Percentiles rank a stretch among this genome's conserved stretches.
Conservation (phyloP, 2,329 filamentous ascomycete genomes). For the Mollisiaceae sp. region DNA sequence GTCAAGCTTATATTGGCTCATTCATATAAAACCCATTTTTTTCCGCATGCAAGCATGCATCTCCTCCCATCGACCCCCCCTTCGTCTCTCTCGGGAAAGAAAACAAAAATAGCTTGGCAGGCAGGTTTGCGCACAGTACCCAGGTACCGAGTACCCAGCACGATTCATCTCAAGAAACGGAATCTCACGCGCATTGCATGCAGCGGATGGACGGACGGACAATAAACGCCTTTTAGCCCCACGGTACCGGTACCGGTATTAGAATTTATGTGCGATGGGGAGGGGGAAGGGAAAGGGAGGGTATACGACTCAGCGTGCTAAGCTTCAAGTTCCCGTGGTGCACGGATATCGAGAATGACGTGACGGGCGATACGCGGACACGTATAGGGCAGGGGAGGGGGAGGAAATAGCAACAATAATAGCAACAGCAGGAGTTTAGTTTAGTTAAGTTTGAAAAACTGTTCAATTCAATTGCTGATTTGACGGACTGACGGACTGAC, state of each 20-base stretch:
- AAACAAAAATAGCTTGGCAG: too few relatives aligned
- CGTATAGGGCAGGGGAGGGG: neutral
- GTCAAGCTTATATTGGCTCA: neutral
- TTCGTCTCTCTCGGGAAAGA: too few relatives aligned
- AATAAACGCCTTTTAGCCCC: neutral
- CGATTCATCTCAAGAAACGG: neutral
- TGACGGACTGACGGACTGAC: too few relatives aligned
- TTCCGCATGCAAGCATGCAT: neutral
- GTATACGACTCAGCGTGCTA: neutral
- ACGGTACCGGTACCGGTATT: neutral
- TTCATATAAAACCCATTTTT: neutral
- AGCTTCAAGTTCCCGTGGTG: neutral
- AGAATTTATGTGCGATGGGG: too few relatives aligned
- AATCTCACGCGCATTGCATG: neutral
- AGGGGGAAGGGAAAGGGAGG: neutral
- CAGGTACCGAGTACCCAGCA: too few relatives aligned
- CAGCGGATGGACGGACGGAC: neutral
- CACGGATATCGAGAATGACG: neutral
- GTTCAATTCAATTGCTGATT: conserved; percentile 7
- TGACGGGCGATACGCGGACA: neutral
- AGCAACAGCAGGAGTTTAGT: too few relatives aligned
- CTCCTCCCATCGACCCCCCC: too few relatives aligned
- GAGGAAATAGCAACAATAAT: neutral
- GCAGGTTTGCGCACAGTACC: too few relatives aligned
- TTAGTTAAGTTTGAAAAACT: conserved; percentile 1